Evolutionary conservation across 148 eudicot genomes (phyloP), one percentile per base, ranked within the genome.

Genomic region (Dianthus caryophyllus): DNA sequence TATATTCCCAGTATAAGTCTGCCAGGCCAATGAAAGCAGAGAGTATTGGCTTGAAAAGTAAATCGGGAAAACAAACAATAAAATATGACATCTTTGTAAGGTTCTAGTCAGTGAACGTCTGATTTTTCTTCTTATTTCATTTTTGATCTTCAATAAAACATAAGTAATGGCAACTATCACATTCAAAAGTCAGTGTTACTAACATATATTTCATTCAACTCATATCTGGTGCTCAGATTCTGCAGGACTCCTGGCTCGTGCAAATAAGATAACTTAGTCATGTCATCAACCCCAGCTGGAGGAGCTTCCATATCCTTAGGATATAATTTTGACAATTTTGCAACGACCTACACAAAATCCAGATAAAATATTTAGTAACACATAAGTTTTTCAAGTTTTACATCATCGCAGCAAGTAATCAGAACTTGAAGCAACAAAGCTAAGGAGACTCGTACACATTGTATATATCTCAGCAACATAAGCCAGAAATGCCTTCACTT

Each of bases 281-380:
- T 95, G 82, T 90, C 99, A 73, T 95, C 99, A 58, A 95, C 97
- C 76, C 99, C 99, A 41, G 83, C 97, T 48, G 97, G 86, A 71
- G 97, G 87, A 82, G 97, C 97, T 84, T 95, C 99, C 82, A 75
- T 83, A 76, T 95, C 99, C 78, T 90, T 88, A 2, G 99, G 99
- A 77, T 88, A 77, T 39, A 95, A 7, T 39, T 79, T 88, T 68
- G 93, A 82, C 76, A 95, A 77, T 72, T 95, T 95, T 36, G 83
- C 81, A 74, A 80, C 79, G 76, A 95, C 76, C 99, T 95, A 83
- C 63, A 51, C 47, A 43, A 60, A 15, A 38, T 36, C 47, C 64
- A 60, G 64, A 60, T 60, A 39, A 60, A 60, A 60, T 24, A 18
- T 0, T 60, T 21, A 21, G 29, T 33, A 54, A 14, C 31, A 25